Conservation (phyloP, 2,329 filamentous ascomycete genomes). For the Colletotrichum kahawae region DNA sequence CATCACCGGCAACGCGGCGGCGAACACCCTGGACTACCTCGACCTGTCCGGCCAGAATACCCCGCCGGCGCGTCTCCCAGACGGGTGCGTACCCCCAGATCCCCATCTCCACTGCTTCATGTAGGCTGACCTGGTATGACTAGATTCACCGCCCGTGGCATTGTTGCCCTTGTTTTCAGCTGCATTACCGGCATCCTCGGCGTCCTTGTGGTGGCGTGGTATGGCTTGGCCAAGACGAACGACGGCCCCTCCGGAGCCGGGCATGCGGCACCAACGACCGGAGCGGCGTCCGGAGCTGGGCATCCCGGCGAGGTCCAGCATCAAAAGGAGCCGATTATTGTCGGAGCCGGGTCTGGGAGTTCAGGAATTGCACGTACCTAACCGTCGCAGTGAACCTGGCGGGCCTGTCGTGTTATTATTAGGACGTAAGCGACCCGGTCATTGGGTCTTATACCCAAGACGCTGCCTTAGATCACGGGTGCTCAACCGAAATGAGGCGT, state of each 20-base stretch:
- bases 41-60: slow-evolving; percentile 67
- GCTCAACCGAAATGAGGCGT: neutral
- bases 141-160: slow-evolving; percentile 73
- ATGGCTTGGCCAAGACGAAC: slow-evolving; percentile 51
- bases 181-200: slow-evolving; percentile 72
- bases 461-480: neutral
- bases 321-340: neutral
- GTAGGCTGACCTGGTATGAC: neutral
- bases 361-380: neutral
- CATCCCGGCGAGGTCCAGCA: neutral
- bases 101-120: neutral
- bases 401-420: neutral
- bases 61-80: slow-evolving; percentile 61
- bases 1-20: slow-evolving; percentile 74
- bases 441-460: neutral
- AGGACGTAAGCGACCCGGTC: neutral
- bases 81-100: slow-evolving; percentile 52
- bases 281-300: neutral
- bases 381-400: neutral
- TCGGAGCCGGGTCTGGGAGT: neutral
- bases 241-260: neutral
- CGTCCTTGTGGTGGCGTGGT: slow-evolving; percentile 70
- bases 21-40: slow-evolving; percentile 66
- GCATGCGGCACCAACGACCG: neutral
- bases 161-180: slow-evolving; percentile 77